Evolutionary conservation across 176 grass and related monocot species (phyloP), one percentile per base, ranked within the genome.

Genomic region (Zizania latifolia): DNA sequence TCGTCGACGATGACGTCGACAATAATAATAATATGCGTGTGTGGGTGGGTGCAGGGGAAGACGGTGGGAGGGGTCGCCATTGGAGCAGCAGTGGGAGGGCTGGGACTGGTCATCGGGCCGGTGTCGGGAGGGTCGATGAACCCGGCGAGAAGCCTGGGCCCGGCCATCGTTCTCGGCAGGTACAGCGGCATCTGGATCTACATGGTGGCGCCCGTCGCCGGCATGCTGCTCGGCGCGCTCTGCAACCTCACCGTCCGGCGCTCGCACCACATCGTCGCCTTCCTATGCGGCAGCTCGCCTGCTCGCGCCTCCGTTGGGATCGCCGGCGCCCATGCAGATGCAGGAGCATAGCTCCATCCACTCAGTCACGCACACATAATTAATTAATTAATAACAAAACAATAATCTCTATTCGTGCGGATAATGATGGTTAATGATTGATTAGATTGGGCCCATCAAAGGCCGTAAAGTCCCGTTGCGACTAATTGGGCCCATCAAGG

Each of bases 41-140:
- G 2, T 59, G 1, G 10, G 5, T 51, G 33, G 10, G 12, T 74
- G 62, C 81, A 89, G 86, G 76, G 16, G 17, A 40, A 51, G 59
- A 54, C 56, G 13, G 58, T n/a, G 6, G 82, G 72, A 19, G 86
- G 77, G 34, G 4, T 89, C 29, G 77, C 82, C 29, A 76, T 89
- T 17, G 86, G 86, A 14, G 70, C 23, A 0, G 31, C 86, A 3
- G 77, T 85, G 2, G 77, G 81, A 19, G 39, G 65, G 0, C 46
- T 84, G 16, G 83, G 72, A 1, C 74, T 82, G 51, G 4, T 86
- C 19, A 87, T 84, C 26, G 86, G 89, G 29, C 90, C 82, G n/a
- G 35, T 92, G 21, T 86, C 90, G 1, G 90, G 90, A 27, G 86
- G 83, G 11, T 93, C 90, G 1, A 93, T 89, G 90, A 93, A 93